Evolutionary conservation across 192 early-diverging fungal genomes (phyloP), one percentile per base, ranked within the genome.

Genomic region (Endogone sp.): DNA sequence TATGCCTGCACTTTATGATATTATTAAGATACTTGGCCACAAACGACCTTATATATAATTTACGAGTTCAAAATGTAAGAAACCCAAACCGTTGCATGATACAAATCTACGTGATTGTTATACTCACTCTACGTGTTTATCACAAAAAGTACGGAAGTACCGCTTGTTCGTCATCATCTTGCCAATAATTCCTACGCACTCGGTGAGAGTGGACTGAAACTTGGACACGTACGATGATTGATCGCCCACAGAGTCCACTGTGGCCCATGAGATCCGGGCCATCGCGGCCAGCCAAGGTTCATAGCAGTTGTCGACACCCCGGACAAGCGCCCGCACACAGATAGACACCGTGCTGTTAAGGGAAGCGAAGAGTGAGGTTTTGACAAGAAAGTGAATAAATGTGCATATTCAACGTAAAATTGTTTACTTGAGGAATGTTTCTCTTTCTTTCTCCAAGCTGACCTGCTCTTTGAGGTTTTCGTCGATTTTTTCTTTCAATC

Each of bases 141-240:
- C 97, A 76, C 91, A 93, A 73, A 95, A 98, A 4, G 90, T 89
- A 65, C 92, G 77, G 54, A 93, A 92, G 72, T 94, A 97, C 56
- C 92, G 86, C 58, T 82, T 79, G 66, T 80, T 88, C 24, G 87
- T 85, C 25, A 99, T 78, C 22, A 79, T 74, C 25, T 80, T 81
- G 49, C 90, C 82, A 6, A 93, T 81, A 4, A 84, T 71, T 9
- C 80, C 79, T 4, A 92, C 80, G 56, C 82, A 82, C 0, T 80
- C 70, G 23, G 76, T 77, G 3, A 97, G 70, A 8, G 82, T 81
- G 2, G 75, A 78, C 31, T 88, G 88, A 11, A 94, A 83, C 66
- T 82, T 66, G 3, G 86, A 81, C 11, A 99, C 86, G 74, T 96
- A 95, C 54, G 85, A 88, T 0, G 93, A 95, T 75, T 99, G 97